These are phyloP conservation scores for Inosperma sp. DNA, from an alignment of 768 basidiomycete genomes.

Conservation along the genomic window DNA sequence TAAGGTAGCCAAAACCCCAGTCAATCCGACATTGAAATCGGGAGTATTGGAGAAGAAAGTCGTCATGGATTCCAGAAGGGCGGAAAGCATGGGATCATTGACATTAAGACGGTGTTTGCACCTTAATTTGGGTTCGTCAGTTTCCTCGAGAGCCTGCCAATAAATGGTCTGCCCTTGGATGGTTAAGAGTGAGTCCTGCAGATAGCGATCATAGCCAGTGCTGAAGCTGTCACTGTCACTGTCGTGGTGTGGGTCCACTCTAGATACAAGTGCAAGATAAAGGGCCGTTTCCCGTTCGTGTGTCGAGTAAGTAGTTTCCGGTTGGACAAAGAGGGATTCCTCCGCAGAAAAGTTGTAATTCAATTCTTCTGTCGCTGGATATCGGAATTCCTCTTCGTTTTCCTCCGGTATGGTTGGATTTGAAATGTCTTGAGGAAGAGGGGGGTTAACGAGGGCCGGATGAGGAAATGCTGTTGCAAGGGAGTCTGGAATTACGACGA, in stretches of 20 bases:
- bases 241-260: constrained; percentile 64
- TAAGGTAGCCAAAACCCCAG: constrained; percentile 73
- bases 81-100: constrained; percentile 69
- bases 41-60: constrained; percentile 83
- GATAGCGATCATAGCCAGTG: constrained; percentile 81
- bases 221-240: constrained; percentile 73
- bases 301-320: constrained; percentile 70
- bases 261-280: constrained; percentile 74
- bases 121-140: constrained; percentile 31
- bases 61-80: constrained; percentile 64
- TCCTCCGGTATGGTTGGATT: constrained; percentile 34
- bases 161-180: constrained; percentile 66
- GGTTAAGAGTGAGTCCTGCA: constrained; percentile 65
- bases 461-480: constrained; percentile 72
- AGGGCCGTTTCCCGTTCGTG: constrained; percentile 82
- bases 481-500: constrained; percentile 66
- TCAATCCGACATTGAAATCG: constrained; percentile 84
- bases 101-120: constrained; percentile 73
- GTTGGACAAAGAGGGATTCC: constrained; percentile 48
- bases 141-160: constrained; percentile 38
- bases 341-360: constrained; percentile 15
- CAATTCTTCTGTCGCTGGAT: constrained; percentile 36
- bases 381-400: constrained; percentile 45
- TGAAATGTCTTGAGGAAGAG: constrained; percentile 7
- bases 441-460: constrained; percentile 37